Evolutionary conservation across 306 rosid genomes (phyloP).

Genomic region (Sphenostylis stenocarpa): DNA sequence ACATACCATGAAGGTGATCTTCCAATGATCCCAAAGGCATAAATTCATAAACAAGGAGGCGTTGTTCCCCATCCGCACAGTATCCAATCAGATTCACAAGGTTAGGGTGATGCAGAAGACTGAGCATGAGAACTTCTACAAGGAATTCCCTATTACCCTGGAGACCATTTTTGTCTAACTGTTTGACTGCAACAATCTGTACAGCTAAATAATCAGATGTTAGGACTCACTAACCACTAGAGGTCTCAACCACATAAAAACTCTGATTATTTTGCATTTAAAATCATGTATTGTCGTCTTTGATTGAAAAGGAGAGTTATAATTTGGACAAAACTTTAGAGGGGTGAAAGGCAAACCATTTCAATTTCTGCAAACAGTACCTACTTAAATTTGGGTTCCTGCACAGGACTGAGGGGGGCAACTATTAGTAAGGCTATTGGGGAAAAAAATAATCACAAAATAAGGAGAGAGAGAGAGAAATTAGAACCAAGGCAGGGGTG

Average conservation of each 20-base stretch:
- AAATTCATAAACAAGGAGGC: constrained; percentile 91
- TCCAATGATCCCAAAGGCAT: constrained; percentile 66
- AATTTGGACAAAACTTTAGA: neutral
- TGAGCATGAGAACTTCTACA: constrained; percentile 94
- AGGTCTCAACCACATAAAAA: neutral
- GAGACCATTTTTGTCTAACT: constrained; percentile 87
- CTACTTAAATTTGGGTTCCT: neutral
- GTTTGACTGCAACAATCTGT: constrained; percentile 88
- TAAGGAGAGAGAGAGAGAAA: no score
- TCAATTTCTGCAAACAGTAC: neutral
- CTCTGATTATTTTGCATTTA: neutral
- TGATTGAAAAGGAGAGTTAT: neutral
- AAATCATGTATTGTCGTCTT: neutral
- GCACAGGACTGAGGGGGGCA: neutral
- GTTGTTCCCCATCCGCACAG: constrained; percentile 94
- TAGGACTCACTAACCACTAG: neutral
- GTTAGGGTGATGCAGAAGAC: constrained; percentile 86
- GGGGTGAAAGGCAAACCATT: neutral
- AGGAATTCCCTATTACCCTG: constrained; percentile 91
- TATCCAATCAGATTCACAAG: constrained; percentile 85
- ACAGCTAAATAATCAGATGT: constrained; percentile 20
- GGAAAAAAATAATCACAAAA: no score
- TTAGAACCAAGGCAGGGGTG: neutral
- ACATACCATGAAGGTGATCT: constrained; percentile 85
- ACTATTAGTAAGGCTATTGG: no score